Evolutionary conservation across 305 asterid genomes (phyloP).

Genomic region (Nicotiana rustica): DNA sequence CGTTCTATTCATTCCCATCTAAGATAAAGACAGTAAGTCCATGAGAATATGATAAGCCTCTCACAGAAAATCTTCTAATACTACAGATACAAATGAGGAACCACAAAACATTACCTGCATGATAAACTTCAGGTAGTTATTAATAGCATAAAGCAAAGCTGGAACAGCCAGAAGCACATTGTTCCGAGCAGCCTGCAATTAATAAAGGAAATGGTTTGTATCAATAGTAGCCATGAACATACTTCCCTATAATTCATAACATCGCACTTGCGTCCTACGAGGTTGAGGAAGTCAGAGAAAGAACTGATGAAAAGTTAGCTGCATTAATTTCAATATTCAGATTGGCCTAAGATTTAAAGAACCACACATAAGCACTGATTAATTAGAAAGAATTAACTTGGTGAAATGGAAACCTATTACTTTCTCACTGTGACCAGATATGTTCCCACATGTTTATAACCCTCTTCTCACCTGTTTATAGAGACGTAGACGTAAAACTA

Average conservation of each 20-base stretch:
- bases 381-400: neutral
- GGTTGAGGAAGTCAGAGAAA: constrained; percentile 23
- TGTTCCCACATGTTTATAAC: neutral
- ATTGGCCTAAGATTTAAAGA: neutral
- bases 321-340: neutral
- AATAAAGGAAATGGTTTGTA: constrained; percentile 36
- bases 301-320: neutral
- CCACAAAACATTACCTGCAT: constrained; percentile 67
- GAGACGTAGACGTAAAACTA: neutral
- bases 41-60: constrained; percentile 29
- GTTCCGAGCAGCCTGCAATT: constrained; percentile 82
- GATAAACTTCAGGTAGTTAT: constrained; percentile 81
- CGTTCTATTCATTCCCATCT: constrained; percentile 4
- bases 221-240: constrained; percentile 31
- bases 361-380: neutral
- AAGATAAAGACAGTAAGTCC: neutral
- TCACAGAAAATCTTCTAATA: neutral
- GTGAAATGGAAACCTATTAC: neutral
- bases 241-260: neutral
- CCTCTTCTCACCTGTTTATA: too few species aligned
- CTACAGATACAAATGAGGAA: constrained; percentile 23
- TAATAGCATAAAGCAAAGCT: constrained; percentile 83
- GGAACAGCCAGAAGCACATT: constrained; percentile 86
- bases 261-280: constrained; percentile 8
- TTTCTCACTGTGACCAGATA: constrained; percentile 7